Base-by-base conservation (phyloP, 1,139 yeast genomes). In the Lodderomyces margitis region DNA sequence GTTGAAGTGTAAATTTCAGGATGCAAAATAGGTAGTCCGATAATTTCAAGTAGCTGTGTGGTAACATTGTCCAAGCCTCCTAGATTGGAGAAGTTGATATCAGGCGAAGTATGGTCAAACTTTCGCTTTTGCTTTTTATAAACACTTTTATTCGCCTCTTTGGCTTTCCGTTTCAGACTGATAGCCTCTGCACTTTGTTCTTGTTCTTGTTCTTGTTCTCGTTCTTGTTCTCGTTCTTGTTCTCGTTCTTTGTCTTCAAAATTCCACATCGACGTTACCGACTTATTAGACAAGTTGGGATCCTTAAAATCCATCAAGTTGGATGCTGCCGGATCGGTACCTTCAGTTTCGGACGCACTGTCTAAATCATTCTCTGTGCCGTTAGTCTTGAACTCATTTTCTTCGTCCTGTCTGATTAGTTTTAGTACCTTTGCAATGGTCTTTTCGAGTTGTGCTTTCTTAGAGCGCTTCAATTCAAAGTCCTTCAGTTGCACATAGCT, bases 11-110 rank as follows among this genome's bases (percentile, higher is more conserved):
- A 92, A 2, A 92, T 87, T 61, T 92, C 98, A 0, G 98, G 97
- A 57, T 92, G 98, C 33, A 87, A 67, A 28, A 92, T 81, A 0
- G 98, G 98, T 66, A 92, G 74, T 2, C 95, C 96, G 2, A 94
- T 83, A 35, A 89, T 70, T 59, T 92, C 98, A 81, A 88, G 80
- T 12, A 92, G 72, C 59, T 91, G 95, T 3, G 87, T 78, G 21
- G 92, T 80, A 16, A 91, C 82, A 43, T 76, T 80, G 48, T 86
- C 95, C 61, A 94, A 80, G 1, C 99, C 98, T 31, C 99, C 99
- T 16, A 92, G 67, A 34, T 88, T 80, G 5, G 87, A 72, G 23
- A 92, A 66, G 5, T 81, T 77, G 0, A 80, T 62, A 2, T 67
- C 59, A n/a, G 95, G 95, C 4, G 94, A 88, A 0, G 83, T 65